Percentiles rank a stretch among this genome's conserved stretches.
Conservation (phyloP, 1,139 yeast species). For the Yamadazyma sp. region DNA sequence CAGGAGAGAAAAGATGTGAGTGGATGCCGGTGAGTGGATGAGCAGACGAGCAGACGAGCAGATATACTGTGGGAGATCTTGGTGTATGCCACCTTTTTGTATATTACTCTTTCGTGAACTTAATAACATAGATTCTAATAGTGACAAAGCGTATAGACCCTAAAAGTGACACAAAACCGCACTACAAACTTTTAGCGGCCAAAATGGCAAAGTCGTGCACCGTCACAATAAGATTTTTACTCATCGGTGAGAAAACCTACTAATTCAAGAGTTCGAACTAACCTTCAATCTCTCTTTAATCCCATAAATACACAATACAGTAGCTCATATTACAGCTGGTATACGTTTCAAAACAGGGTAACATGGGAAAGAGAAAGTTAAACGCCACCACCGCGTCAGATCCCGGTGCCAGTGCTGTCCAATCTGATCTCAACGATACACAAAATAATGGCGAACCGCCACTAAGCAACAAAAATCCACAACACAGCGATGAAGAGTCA, state of each 20-base stretch:
- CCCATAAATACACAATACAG: no score
- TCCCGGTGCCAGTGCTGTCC: background rate
- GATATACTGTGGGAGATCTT: no score
- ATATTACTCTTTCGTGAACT: no score
- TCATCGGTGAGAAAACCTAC: slow-evolving; percentile 10
- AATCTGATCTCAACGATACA: background rate
- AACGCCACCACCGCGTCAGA: slow-evolving; percentile 1
- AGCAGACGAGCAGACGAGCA: no score
- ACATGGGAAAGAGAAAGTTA: slow-evolving; percentile 12
- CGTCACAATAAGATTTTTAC: slow-evolving; percentile 8
- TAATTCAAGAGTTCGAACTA: background rate
- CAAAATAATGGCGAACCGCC: background rate
- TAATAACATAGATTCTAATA: no score
- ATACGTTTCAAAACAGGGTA: no score
- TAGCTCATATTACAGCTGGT: no score
- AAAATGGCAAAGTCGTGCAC: slow-evolving; percentile 2
- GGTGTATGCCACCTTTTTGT: no score
- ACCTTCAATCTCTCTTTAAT: background rate
- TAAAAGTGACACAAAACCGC: no score
- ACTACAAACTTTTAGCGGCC: no score
- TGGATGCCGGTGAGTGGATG: no score
- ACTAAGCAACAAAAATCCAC: slow-evolving; percentile 12
- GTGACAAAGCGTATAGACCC: no score
- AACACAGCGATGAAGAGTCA: slow-evolving; percentile 4
- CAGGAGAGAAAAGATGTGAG: background rate